Evolutionary conservation across 208 protist genomes (phyloP), one percentile per base, ranked within the genome.

Genomic region (Crithidia brevicula): DNA sequence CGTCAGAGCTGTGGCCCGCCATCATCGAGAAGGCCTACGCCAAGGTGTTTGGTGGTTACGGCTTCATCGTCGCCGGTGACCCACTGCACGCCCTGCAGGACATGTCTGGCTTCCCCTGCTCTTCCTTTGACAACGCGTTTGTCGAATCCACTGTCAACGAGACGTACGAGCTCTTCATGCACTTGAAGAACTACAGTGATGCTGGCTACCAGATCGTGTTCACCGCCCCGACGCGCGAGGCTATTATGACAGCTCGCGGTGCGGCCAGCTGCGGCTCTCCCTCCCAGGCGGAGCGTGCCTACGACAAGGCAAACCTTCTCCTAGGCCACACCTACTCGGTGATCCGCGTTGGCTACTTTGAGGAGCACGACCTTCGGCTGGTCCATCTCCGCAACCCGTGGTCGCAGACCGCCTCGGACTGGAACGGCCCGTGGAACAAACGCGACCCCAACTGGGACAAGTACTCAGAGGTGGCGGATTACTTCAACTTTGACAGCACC

Each of bases 1-100:
- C 85, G 23, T 47, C 73, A 23, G 87, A 96, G 75, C 49, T 96
- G 42, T 97, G 94, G 92, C 67, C 88, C 10, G 61, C 76, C 27
- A 66, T 97, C 20, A 51, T 94, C 11, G 72, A 97, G 62, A 97
- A 97, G 79, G 93, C 91, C 10, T 97, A 96, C 66, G 89, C 92
- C 15, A 97, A 97, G 73, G 27, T 89, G 40, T 83, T 91, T 59
- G 89, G 90, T 31, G 76, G 80, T 28, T 97, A 95, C 70, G 82
- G 74, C 25, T 84, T 90, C 59, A 89, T 96, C 59, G 62, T 88
- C 8, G 82, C 82, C 28, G 92, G 90, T 52, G 82, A 94, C 43
- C 81, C 85, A 43, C 53, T 90, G 33, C 81, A 94, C 42, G 89
- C 86, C 7, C 54, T 97, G 34, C 77, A 89, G 60, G 90, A 97